These are phyloP conservation scores for Jatropha multifida DNA, from an alignment of 441 rosid species.

Conservation along the genomic window DNA sequence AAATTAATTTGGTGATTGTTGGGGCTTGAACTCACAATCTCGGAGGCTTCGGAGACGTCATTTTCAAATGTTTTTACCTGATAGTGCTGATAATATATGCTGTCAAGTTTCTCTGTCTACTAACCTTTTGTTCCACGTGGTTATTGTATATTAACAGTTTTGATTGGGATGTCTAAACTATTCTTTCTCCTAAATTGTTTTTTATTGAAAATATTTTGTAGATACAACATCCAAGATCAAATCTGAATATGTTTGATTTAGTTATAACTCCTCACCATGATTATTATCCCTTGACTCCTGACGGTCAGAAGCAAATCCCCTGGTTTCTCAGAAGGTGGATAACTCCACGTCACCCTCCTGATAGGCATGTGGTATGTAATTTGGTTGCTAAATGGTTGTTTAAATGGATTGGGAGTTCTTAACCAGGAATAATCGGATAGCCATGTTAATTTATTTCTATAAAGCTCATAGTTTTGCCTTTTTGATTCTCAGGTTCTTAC, in stretches of 20 bases:
- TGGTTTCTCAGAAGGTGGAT: constrained; percentile 77
- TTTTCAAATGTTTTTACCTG: neutral
- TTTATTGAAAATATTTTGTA: constrained; percentile 30
- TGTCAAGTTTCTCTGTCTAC: neutral
- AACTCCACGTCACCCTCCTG: constrained; percentile 80
- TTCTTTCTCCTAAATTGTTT: constrained; percentile 9
- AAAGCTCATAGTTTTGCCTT: constrained; percentile 24
- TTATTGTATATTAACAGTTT: neutral
- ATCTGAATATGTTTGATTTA: constrained; percentile 80
- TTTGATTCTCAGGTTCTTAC: constrained; percentile 65
- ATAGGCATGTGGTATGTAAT: constrained; percentile 64
- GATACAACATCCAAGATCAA: constrained; percentile 93
- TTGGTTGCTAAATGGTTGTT: constrained; percentile 10
- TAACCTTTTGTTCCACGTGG: neutral
- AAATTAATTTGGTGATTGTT: no score
- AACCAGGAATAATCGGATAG: neutral
- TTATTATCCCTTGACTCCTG: constrained; percentile 77
- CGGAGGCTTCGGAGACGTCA: neutral
- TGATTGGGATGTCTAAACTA: neutral
- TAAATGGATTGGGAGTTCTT: neutral
- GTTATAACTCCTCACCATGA: constrained; percentile 87
- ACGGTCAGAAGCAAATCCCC: constrained; percentile 75
- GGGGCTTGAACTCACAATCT: no score
- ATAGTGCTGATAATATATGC: neutral
- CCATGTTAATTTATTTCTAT: constrained; percentile 10